A percentile compares a stretch with the other conserved stretches of the same genome.
phyloP scores from a whole-genome alignment of 345 rosid genomes.

The Eucalyptus brandiana region DNA sequence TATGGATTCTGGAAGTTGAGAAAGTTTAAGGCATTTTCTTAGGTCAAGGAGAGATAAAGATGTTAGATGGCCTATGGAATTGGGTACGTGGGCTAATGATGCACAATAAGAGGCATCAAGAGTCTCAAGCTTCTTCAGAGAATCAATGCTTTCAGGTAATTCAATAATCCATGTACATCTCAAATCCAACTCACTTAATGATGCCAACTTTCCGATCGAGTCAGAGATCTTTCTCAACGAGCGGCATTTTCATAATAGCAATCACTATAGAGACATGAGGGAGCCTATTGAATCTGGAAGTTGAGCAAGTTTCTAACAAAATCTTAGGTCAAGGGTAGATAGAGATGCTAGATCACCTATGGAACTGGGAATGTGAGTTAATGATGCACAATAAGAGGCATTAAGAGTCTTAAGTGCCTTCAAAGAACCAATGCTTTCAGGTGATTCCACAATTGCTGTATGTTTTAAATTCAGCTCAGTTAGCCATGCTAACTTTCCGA shows the following conservation, averaged over 20 bases:
- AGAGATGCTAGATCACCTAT: not conserved
- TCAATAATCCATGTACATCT: too few relatives aligned
- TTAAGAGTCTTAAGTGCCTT: fast-evolving
- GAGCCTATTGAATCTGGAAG: too few relatives aligned
- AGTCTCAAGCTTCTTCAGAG: not conserved
- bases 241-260: too few relatives aligned
- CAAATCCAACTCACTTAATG: too few relatives aligned
- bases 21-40: too few relatives aligned
- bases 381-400: not conserved
- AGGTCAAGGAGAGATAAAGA: not conserved
- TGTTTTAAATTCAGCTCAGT: not conserved
- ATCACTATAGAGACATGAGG: fast-evolving
- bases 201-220: too few relatives aligned
- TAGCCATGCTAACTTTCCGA: too few relatives aligned
- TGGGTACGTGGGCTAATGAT: not conserved
- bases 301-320: too few relatives aligned
- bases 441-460: not conserved
- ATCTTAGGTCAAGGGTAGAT: not conserved
- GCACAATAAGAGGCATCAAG: not conserved
- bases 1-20: too few relatives aligned
- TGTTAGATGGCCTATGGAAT: not conserved
- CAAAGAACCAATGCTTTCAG: not conserved
- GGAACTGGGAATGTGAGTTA: not conserved
- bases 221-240: fast-evolving
- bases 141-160: not conserved